Base-by-base conservation (phyloP, 768 basidiomycete species). In the Leccinum broughii region DNA sequence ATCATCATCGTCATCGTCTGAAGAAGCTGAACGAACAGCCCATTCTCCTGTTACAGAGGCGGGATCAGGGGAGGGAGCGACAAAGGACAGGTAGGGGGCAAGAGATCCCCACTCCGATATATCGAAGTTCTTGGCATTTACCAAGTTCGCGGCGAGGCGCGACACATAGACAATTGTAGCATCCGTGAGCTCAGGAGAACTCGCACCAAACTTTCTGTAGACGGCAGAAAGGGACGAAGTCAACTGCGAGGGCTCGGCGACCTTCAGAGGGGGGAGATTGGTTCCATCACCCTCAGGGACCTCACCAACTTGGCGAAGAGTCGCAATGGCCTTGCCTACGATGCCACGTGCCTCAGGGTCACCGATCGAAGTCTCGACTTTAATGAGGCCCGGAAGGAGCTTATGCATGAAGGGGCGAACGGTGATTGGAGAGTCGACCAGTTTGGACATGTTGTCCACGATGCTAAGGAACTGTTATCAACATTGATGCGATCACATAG, bases 271-370 rank as follows among this genome's bases (percentile, higher is more conserved):
- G 64, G 94, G 90, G 62, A 98, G 88, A 73, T 98, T 83, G 67
- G 94, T 92, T 64, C 92, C 97, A 71, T 99, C 97, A 58, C 75
- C 76, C 51, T 83, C 82, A 58, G 95, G 93, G 65, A 98, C 87
- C 74, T 98, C 85, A 66, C 93, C 95, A 65, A 97, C 90, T 76
- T 95, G 88, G 71, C 96, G 95, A 71, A 99, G 91, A 66, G 97
- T 99, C 46, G 85, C 85, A 75, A 99, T 97, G 60, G 97, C 96
- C 72, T 87, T 89, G 76, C 84, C 86, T 68, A 95, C 87, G 66
- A 98, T 90, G 60, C 87, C 83, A 77, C 97, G 97, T 51, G 97
- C 97, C 77, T 99, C 97, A 57, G 97, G 97, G 78, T 99, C 97
- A 79, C 93, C 95, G 61, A 98, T 93, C 70, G 90, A 85, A 62